Evolutionary conservation across 768 basidiomycete species (phyloP), one percentile per base, ranked within the genome.

Genomic region (Rubroboletus satanas): DNA sequence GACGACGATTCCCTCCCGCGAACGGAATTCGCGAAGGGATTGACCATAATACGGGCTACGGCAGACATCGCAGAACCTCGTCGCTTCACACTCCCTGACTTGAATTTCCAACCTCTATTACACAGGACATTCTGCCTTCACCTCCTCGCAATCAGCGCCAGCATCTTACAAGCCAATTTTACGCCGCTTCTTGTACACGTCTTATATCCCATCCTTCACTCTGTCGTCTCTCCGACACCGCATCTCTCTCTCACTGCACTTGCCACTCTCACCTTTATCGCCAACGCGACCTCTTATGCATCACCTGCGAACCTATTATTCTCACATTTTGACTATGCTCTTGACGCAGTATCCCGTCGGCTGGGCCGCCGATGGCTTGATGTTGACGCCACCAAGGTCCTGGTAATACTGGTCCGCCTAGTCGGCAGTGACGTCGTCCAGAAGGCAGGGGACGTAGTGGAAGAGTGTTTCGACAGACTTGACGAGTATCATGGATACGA

Each of bases 401-500:
- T 99, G 21, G 81, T 84, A 14, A 74, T 94, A 28, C 84, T 98
- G 66, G 82, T 98, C 53, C 85, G 88, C 9, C 77, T 98, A 12
- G 90, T 96, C 7, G 96, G 97, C 0, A 77, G 78, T 29, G 88
- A 90, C 51, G 84, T 98, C 32, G 91, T 98, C 0, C 85, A 90
- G 44, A 85, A 85, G 61, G 94, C 97, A 8, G 85, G 88, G 14
- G 97, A 98, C 68, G 85, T 98, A 10, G 93, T 98, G 10, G 96
- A 97, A 70, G 95, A 97, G 69, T 95, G 96, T 57, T 98, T 98
- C 62, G 96, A 98, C 70, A 84, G 94, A 29, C 76, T 98, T 18
- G 97, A 98, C 64, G 93, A 97, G 59, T 98, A 83, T 67, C 96
- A 98, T 69, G 96, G 94, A 14, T 98, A 99, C 71, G 83, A 85